Conservation (phyloP, 1,284 basidiomycete species). For the Thecaphora thlaspeos region DNA sequence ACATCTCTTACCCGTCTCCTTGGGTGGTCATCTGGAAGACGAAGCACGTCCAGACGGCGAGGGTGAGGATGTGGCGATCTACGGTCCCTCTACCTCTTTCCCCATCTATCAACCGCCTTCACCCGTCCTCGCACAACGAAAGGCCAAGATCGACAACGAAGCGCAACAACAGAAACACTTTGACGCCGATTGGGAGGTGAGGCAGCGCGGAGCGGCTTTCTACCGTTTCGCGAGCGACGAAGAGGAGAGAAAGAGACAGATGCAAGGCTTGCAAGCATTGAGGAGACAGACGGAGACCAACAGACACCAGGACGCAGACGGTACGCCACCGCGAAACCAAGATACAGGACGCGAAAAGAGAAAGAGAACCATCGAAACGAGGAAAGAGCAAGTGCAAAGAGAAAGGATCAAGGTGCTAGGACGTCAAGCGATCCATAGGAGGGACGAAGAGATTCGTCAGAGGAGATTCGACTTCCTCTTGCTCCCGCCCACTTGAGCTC, state of each 20-base stretch:
- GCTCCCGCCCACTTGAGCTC: too few species aligned
- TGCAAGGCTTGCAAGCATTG: constrained; percentile 62
- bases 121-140: background rate
- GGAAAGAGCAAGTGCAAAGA: too few species aligned
- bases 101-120: constrained; percentile 72
- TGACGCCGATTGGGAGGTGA: constrained; percentile 75
- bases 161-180: constrained; percentile 65
- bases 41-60: constrained; percentile 58
- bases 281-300: too few species aligned
- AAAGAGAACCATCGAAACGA: too few species aligned
- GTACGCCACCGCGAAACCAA: too few species aligned
- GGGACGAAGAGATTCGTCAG: too few species aligned
- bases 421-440: too few species aligned
- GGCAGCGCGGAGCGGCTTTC: constrained; percentile 83
- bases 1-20: constrained; percentile 60
- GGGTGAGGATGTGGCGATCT: constrained; percentile 10
- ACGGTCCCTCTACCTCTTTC: constrained; percentile 64
- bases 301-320: too few species aligned
- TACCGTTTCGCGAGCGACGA: constrained; percentile 85
- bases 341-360: too few species aligned
- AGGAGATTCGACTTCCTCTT: too few species aligned
- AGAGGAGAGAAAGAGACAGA: constrained; percentile 70
- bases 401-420: too few species aligned
- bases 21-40: background rate
- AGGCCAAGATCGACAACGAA: background rate